Evolutionary conservation across 805 yeast genomes (phyloP).

Genomic region (Candida nanaspora): DNA sequence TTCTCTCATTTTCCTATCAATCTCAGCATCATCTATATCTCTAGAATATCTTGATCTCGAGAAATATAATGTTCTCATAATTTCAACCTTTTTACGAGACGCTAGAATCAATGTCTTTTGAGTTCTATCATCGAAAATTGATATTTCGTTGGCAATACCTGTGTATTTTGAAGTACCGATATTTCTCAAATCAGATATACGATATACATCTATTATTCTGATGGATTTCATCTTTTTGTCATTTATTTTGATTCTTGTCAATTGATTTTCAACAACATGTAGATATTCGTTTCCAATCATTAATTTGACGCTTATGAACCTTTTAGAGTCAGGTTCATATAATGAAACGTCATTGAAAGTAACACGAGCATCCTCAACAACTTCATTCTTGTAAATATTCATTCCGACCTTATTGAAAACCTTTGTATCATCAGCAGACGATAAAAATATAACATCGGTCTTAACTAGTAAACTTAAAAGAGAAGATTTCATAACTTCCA

Average conservation of each 20-base stretch:
- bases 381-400: slow-evolving; percentile 31
- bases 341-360: slow-evolving; percentile 44
- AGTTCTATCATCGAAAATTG: slow-evolving; percentile 29
- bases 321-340: slow-evolving; percentile 40
- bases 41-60: slow-evolving; percentile 43
- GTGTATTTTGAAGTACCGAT: slow-evolving; percentile 35
- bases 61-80: slow-evolving; percentile 63
- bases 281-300: slow-evolving; percentile 65
- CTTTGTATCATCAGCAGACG: slow-evolving; percentile 38
- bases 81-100: slow-evolving; percentile 49
- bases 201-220: slow-evolving; percentile 35
- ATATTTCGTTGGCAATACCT: slow-evolving; percentile 44
- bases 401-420: slow-evolving; percentile 38
- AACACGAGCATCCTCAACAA: slow-evolving; percentile 44
- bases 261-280: slow-evolving; percentile 44
- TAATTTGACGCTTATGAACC: slow-evolving; percentile 52
- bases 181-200: slow-evolving; percentile 31
- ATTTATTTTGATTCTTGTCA: slow-evolving; percentile 31
- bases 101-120: slow-evolving; percentile 33
- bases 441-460: slow-evolving; percentile 28
- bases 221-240: slow-evolving; percentile 27
- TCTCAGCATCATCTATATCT: slow-evolving; percentile 9
- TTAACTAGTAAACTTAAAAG: slow-evolving; percentile 4
- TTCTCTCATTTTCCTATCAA: slow-evolving; percentile 5
- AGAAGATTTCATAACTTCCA: background rate